Evolutionary conservation across 1,284 basidiomycete genomes (phyloP).

Genomic region (Puccinia hordei): DNA sequence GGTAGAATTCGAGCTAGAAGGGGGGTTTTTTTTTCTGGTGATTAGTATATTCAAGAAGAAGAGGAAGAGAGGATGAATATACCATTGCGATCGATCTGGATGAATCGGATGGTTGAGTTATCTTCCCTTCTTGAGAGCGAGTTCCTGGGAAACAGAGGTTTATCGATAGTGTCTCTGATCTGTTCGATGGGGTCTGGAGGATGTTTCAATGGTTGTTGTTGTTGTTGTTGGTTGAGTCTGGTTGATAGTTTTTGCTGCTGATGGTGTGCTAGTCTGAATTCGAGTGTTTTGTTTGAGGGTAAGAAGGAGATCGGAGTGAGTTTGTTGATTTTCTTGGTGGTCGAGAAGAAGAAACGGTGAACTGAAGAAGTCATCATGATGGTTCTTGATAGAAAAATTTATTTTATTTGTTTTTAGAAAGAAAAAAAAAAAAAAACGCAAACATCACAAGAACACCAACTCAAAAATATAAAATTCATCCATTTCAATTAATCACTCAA

Average conservation of each 20-base stretch:
- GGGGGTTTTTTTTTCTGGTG: not conserved
- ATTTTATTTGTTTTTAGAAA: no score
- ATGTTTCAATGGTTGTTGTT: not conserved
- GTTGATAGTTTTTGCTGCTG: not conserved
- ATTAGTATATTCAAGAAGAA: not conserved
- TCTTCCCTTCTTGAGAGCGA: conserved; percentile 26
- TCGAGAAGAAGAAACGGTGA: no score
- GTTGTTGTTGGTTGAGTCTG: conserved; percentile 3
- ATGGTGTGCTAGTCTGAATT: conserved; percentile 16
- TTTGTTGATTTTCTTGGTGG: not conserved
- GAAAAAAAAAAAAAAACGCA: no score
- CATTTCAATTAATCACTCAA: not conserved
- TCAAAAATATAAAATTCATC: not conserved
- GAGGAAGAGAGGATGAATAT: not conserved
- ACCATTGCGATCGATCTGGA: conserved; percentile 36
- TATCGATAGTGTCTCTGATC: conserved; percentile 2
- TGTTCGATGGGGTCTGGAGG: not conserved
- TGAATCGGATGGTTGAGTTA: conserved; percentile 22
- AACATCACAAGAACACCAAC: no score
- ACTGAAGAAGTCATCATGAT: no score
- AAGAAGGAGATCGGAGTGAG: conserved; percentile 42
- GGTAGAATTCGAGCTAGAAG: not conserved
- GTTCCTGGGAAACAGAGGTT: not conserved
- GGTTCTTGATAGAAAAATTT: no score
- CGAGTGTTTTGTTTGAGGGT: conserved; percentile 31